Percentiles rank a stretch among this genome's conserved stretches.
These are phyloP conservation scores for Olyra latifolia DNA, from an alignment of 176 grass and related monocot genomes.

Conservation along the genomic window DNA sequence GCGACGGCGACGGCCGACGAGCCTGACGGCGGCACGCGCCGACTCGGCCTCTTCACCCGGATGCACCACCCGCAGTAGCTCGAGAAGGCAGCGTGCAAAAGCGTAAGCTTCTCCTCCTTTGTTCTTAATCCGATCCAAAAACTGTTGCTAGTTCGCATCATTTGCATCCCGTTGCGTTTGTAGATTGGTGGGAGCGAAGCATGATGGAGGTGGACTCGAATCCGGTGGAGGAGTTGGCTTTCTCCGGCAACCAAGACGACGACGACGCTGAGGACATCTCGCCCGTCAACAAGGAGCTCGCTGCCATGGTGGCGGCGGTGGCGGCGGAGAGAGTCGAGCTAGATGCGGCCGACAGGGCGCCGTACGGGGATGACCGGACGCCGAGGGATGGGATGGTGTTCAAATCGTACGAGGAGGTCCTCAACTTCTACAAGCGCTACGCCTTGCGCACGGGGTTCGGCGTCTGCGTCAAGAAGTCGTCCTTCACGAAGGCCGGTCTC, in stretches of 20 bases:
- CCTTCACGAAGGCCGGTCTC: conserved; percentile 73
- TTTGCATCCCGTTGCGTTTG: not conserved
- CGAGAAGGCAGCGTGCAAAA: too few relatives aligned
- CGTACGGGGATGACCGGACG: conserved; percentile 53
- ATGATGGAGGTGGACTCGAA: conserved; percentile 41
- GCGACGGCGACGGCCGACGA: too few relatives aligned
- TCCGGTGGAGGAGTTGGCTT: conserved; percentile 38
- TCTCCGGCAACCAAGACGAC: conserved; percentile 33
- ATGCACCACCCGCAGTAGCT: too few relatives aligned
- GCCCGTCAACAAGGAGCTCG: conserved; percentile 37
- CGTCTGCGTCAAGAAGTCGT: conserved; percentile 81
- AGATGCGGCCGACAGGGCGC: conserved; percentile 12
- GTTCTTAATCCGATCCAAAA: too few relatives aligned
- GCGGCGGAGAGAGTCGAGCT: conserved; percentile 49
- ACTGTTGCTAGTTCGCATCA: too few relatives aligned
- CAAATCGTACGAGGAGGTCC: conserved; percentile 77
- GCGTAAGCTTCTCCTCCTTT: too few relatives aligned
- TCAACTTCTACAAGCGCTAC: conserved; percentile 81
- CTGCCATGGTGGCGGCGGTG: conserved; percentile 37
- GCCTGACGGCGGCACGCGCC: too few relatives aligned
- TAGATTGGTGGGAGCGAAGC: not conserved
- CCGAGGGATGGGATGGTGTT: conserved; percentile 74
- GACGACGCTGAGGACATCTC: conserved; percentile 45
- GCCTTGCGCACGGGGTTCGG: conserved; percentile 71
- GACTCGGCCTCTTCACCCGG: too few relatives aligned